Evolutionary conservation across 805 yeast species (phyloP).

Genomic region (Candida parachauliodes): DNA sequence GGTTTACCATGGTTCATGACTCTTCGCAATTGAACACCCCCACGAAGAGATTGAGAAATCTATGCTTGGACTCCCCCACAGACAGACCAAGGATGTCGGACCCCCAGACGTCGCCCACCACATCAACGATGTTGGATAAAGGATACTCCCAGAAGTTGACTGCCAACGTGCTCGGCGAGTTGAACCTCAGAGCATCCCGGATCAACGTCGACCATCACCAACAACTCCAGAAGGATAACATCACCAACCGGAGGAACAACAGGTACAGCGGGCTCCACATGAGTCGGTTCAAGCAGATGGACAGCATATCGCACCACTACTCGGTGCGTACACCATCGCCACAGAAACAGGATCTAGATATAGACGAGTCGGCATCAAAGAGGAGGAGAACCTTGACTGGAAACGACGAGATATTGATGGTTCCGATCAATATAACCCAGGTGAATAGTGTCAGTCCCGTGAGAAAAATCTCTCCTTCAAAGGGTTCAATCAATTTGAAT

Average conservation of each 20-base stretch:
- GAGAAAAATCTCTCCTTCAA: slow-evolving; percentile 38
- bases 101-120: slow-evolving; percentile 5
- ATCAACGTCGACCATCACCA: too few species aligned
- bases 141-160: slow-evolving; percentile 48
- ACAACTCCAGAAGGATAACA: background rate
- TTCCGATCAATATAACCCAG: slow-evolving; percentile 1
- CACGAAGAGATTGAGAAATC: slow-evolving; percentile 32
- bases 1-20: background rate
- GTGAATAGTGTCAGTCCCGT: slow-evolving; percentile 14
- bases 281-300: slow-evolving; percentile 42
- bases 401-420: slow-evolving; percentile 29
- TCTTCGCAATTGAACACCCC: slow-evolving; percentile 32
- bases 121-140: slow-evolving; percentile 33
- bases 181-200: slow-evolving; percentile 39
- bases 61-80: slow-evolving; percentile 31
- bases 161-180: slow-evolving; percentile 42
- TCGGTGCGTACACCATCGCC: slow-evolving; percentile 25
- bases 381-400: slow-evolving; percentile 41
- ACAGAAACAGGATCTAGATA: background rate
- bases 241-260: slow-evolving; percentile 16
- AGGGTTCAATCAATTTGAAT: slow-evolving; percentile 35
- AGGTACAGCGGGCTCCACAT: slow-evolving; percentile 32
- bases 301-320: slow-evolving; percentile 46
- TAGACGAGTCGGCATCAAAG: slow-evolving; percentile 18
- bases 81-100: slow-evolving; percentile 10